Evolutionary conservation across 129 eudicot species (phyloP).

Genomic region (Artemisia tridentata): DNA sequence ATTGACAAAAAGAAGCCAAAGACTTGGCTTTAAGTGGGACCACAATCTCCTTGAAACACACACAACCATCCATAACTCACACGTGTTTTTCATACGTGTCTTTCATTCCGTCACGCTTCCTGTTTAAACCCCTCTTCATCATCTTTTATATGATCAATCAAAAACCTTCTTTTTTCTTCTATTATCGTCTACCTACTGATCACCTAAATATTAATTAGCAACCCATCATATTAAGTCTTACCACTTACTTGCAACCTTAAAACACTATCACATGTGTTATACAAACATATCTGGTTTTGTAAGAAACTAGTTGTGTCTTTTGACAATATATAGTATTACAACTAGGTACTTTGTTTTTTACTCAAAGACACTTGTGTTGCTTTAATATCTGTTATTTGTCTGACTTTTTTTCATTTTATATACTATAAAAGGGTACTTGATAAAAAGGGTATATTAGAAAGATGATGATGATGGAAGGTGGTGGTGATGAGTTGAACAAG

Average conservation of each 20-base stretch:
- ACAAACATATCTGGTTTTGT: too few relatives aligned
- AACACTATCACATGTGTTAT: not conserved
- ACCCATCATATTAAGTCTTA: not conserved
- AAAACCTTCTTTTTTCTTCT: not conserved
- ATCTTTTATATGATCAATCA: slow-evolving; percentile 6
- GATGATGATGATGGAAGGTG: slow-evolving; percentile 1
- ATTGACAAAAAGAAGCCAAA: too few relatives aligned
- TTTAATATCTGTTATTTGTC: slow-evolving; percentile 8
- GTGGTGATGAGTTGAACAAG: slow-evolving; percentile 40
- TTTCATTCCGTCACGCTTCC: slow-evolving; percentile 35
- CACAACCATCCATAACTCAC: slow-evolving; percentile 13
- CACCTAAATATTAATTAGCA: not conserved
- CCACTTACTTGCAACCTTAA: slow-evolving; percentile 6
- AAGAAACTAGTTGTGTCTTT: not conserved
- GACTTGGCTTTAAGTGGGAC: too few relatives aligned
- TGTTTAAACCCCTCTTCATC: not conserved
- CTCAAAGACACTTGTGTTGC: slow-evolving; percentile 21
- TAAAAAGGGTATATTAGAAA: too few relatives aligned
- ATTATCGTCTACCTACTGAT: not conserved
- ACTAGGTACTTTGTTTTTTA: slow-evolving; percentile 11
- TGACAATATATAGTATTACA: not conserved
- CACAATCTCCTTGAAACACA: too few relatives aligned
- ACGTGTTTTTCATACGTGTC: slow-evolving; percentile 21
- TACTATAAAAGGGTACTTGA: too few relatives aligned
- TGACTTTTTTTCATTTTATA: slow-evolving; percentile 1